Base-by-base conservation (phyloP, 2,329 filamentous ascomycete species). In the Neospermospora avenae region DNA sequence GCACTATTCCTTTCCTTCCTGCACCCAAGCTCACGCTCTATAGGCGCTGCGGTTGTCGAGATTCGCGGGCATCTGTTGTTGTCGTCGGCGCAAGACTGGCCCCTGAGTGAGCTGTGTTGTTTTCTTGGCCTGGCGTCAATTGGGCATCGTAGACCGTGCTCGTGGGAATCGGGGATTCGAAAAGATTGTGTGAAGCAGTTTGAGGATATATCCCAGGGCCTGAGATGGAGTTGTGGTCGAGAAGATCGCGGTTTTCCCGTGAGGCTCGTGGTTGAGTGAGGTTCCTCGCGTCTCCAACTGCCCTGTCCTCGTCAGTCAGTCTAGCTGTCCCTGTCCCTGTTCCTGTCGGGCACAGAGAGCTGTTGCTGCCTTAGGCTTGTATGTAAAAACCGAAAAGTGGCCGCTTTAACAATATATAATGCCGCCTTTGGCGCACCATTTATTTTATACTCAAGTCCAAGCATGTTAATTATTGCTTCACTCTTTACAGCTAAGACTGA, bases 391-490 rank as follows among this genome's bases (percentile, higher is more conserved):
- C 11, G 2, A 34, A 34, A 49, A 11, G 7, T 52, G 18, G 49
- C 35, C 8, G 49, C 35, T 52, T 28, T 58, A 55, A 2, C 39
- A 16, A 14, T 24, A 81, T 71, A 87, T 86, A 61, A 89, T 84
- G 61, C 80, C 77, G 68, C 84, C 28, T 31, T 83, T 60, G 89
- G n/a, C n/a, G n/a, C n/a, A n/a, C n/a, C n/a, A n/a, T n/a, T n/a
- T n/a, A n/a, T n/a, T n/a, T n/a, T n/a, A n/a, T n/a, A n/a, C n/a
- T n/a, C n/a, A n/a, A n/a, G n/a, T n/a, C n/a, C n/a, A n/a, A n/a
- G n/a, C n/a, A n/a, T n/a, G n/a, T n/a, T n/a, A n/a, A n/a, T n/a
- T n/a, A n/a, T n/a, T n/a, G n/a, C n/a, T n/a, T n/a, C n/a, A n/a
- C n/a, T n/a, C n/a, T n/a, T n/a, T n/a, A n/a, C n/a, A n/a, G n/a